These are phyloP conservation scores for Penicillium sp. DNA, from an alignment of 2,329 filamentous ascomycete genomes.

Conservation along the genomic window DNA sequence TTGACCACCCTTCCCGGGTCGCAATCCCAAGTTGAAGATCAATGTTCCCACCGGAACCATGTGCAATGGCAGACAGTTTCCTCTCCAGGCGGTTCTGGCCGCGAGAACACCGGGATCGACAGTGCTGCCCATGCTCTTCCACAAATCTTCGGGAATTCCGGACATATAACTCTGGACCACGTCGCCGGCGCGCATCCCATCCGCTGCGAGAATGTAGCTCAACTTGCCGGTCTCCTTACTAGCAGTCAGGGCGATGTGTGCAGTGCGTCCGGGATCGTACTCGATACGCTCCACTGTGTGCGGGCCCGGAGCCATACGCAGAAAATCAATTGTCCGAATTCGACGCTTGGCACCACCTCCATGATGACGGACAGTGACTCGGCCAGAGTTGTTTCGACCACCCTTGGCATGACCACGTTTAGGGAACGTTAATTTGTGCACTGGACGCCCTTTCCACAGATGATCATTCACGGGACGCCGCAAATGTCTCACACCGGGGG, in stretches of 20 bases:
- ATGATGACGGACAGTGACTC: slow-evolving; percentile 84
- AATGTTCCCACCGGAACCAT: slow-evolving; percentile 95
- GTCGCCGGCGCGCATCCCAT: slow-evolving; percentile 90
- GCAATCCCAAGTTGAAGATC: slow-evolving; percentile 82
- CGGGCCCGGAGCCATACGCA: slow-evolving; percentile 72
- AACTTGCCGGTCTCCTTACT: slow-evolving; percentile 71
- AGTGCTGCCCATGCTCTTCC: slow-evolving; percentile 87
- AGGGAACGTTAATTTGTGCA: slow-evolving; percentile 77
- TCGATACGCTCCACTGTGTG: slow-evolving; percentile 92
- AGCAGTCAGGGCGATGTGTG: slow-evolving; percentile 86
- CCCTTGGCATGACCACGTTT: slow-evolving; percentile 93
- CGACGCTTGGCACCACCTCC: slow-evolving; percentile 90
- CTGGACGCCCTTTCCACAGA: slow-evolving; percentile 88
- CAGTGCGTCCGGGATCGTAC: slow-evolving; percentile 89
- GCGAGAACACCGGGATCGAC: slow-evolving; percentile 95
- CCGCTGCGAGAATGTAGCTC: slow-evolving; percentile 92
- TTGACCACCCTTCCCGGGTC: slow-evolving; percentile 71
- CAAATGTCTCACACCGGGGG: slow-evolving; percentile 88
- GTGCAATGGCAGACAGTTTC: slow-evolving; percentile 91
- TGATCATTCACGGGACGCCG: slow-evolving; percentile 93
- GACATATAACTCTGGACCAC: slow-evolving; percentile 86
- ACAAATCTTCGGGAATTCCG: slow-evolving; percentile 82
- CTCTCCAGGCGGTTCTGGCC: slow-evolving; percentile 87
- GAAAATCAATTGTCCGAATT: slow-evolving; percentile 89
- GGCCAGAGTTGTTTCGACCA: slow-evolving; percentile 83